Base-by-base conservation (phyloP, 2,329 filamentous ascomycete species). In the Calonectria pseudoturangicola region DNA sequence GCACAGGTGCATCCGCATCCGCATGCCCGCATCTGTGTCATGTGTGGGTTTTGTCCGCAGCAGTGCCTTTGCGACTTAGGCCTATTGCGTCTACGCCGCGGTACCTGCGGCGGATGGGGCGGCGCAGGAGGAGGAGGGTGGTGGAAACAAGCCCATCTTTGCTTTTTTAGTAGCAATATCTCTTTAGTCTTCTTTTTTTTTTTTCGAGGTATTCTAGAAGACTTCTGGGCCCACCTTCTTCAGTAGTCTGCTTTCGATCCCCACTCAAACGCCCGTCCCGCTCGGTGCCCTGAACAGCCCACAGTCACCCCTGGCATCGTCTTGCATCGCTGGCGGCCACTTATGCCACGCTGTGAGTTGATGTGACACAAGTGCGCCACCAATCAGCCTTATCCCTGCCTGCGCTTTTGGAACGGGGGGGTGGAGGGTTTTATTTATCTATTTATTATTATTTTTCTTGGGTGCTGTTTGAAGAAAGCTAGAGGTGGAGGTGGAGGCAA, bases 151-250 rank as follows among this genome's bases (percentile, higher is more conserved):
- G 58, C 63, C 67, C 70, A 67, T 60, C 67, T 62, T 68, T 68
- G 66, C 70, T 72, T 56, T 30, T 30, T 56, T 56, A n/a, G 28
- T 36, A 33, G 51, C 18, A 56, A 36, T 56, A 36, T 56, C 12
- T 36, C n/a, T 56, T 54, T 48, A 30, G 36, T 33, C 36, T 36
- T 21, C 16, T n/a, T n/a, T 36, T 5, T 15, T 8, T 13, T 18
- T 36, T 9, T 36, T 21, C 5, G 28, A n/a, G 18, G 33, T 76
- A 69, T 79, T 79, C 77, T 79, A 70, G 77, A 79, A 79, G 75
- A 62, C 75, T 79, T 79, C 77, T 79, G 76, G 70, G 15, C 18
- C 43, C 43, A 13, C 43, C 43, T 45, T 45, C 62, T 64, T 70
- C 62, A 36, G 33, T 13, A 33, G 68, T 47, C 67, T 58, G 72